These are phyloP conservation scores for Beauveria australis DNA, from an alignment of 2,329 filamentous ascomycete genomes.

Conservation along the genomic window DNA sequence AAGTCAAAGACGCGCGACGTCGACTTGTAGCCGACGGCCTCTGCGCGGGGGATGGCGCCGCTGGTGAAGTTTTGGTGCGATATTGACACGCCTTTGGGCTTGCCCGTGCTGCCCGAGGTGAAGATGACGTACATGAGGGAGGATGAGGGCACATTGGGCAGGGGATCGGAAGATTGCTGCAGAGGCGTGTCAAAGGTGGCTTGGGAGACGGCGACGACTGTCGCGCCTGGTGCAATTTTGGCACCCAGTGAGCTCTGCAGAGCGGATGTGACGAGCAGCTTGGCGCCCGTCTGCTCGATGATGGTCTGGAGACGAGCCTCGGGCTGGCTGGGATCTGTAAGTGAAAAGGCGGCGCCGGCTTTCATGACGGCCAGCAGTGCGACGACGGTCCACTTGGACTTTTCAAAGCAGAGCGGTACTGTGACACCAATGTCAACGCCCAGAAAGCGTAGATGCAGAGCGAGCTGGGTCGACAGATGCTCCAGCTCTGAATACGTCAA, in stretches of 20 bases:
- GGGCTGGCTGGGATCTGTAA: constrained; percentile 39
- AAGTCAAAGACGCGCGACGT: constrained; percentile 39
- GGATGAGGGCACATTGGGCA: constrained; percentile 33
- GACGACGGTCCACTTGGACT: constrained; percentile 38
- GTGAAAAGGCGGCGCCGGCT: constrained; percentile 37
- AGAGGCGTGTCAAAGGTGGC: constrained; percentile 19
- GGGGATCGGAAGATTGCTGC: constrained; percentile 13
- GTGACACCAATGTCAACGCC: constrained; percentile 31
- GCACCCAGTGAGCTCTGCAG: constrained; percentile 29
- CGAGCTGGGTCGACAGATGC: constrained; percentile 32
- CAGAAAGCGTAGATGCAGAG: constrained; percentile 27
- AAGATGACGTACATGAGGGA: constrained; percentile 50
- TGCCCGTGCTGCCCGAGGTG: constrained; percentile 57
- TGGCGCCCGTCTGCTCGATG: constrained; percentile 33
- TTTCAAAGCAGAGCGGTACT: constrained; percentile 44
- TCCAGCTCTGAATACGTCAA: constrained; percentile 40
- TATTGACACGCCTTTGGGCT: constrained; percentile 53
- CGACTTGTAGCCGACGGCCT: constrained; percentile 33
- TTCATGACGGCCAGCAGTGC: constrained; percentile 40
- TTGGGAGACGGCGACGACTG: constrained; percentile 26
- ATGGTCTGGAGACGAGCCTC: constrained; percentile 36
- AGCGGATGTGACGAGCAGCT: constrained; percentile 32
- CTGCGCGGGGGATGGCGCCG: constrained; percentile 33
- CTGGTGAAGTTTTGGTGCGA: constrained; percentile 39
- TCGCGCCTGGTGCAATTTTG: constrained; percentile 27